Percentiles rank a stretch among this genome's conserved stretches.
Evolutionary conservation across 257 asterid genomes (phyloP).

Genomic region (Solanum bulbocastanum): DNA sequence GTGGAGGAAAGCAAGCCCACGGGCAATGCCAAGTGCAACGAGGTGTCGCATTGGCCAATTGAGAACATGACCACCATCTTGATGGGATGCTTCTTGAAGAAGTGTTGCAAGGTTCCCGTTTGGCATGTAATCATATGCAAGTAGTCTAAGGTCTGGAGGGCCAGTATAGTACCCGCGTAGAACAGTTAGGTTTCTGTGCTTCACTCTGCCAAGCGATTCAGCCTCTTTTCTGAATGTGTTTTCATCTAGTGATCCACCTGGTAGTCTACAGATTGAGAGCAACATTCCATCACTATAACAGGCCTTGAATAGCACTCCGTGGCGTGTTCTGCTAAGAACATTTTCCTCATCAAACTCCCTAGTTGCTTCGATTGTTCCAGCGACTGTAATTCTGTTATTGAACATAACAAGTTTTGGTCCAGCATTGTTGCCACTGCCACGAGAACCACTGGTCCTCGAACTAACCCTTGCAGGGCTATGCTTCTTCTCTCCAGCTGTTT

Average conservation of each 20-base stretch:
- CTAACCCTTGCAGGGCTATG: constrained; percentile 61
- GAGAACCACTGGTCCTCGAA: constrained; percentile 57
- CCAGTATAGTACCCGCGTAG: constrained; percentile 64
- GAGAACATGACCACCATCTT: constrained; percentile 71
- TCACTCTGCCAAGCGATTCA: constrained; percentile 50
- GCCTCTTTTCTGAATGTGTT: constrained; percentile 61
- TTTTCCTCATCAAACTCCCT: constrained; percentile 66
- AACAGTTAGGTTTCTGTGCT: constrained; percentile 62
- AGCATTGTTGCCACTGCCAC: constrained; percentile 45
- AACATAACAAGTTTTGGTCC: constrained; percentile 65
- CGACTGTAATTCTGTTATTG: constrained; percentile 53
- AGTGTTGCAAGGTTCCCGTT: constrained; percentile 59
- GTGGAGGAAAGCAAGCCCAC: constrained; percentile 57
- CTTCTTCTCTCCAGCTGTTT: constrained; percentile 41
- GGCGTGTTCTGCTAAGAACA: constrained; percentile 47
- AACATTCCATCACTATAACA: constrained; percentile 67
- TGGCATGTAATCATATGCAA: constrained; percentile 72
- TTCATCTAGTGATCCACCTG: constrained; percentile 32
- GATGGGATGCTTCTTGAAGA: constrained; percentile 70
- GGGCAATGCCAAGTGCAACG: constrained; percentile 58
- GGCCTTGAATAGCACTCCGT: constrained; percentile 60
- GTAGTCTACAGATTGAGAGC: constrained; percentile 47
- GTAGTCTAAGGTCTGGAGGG: constrained; percentile 49
- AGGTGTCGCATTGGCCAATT: constrained; percentile 81
- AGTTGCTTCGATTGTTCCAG: constrained; percentile 63